Base-by-base conservation (phyloP, 495 filamentous ascomycete species). In the Aspergillus heteromorphus region DNA sequence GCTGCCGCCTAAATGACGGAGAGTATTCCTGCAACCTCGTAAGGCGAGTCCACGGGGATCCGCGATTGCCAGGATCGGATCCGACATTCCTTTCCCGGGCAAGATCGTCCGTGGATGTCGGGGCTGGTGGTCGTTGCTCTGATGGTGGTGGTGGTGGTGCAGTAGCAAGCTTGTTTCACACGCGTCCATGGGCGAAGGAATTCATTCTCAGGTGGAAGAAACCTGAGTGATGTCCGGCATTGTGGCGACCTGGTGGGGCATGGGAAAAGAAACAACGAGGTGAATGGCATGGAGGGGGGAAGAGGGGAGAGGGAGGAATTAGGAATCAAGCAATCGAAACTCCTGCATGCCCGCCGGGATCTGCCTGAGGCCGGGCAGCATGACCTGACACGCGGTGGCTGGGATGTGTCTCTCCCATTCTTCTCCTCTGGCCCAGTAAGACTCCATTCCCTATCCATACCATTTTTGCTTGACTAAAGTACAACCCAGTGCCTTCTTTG, bases 221-320 rank as follows among this genome's bases (percentile, higher is more conserved):
- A 38, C 34, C 13, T 38, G 34, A 38, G 13, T n/a, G 13, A 13
- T 13, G 13, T 10, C 13, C 5, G 8, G 5, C 2, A 4, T 36
- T 2, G 8, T 11, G 31, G 13, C 31, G 13, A 10, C 2, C 31
- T 4, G 34, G 34, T 38, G n/a, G 3, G n/a, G 11, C 11, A 14
- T 34, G 87, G 83, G 31, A 83, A 27, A 27, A 27, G 23, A 27
- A 27, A 7, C 23, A 27, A 27, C 23, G 85, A 55, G 73, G 87
- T n/a, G n/a, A n/a, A n/a, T n/a, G n/a, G n/a, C n/a, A 75, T 16
- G 19, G 16, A 23, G 21, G 34, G 16, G 27, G 18, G 13, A 10
- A 29, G 8, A 3, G 10, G 17, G 8, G 43, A 27, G 7, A 7
- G 14, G 43, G 43, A 25, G 20, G 43, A 47, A 4, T 9, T 9